Conservation (phyloP, 2,329 filamentous ascomycete genomes). For the Penicillium aurantiogriseum region DNA sequence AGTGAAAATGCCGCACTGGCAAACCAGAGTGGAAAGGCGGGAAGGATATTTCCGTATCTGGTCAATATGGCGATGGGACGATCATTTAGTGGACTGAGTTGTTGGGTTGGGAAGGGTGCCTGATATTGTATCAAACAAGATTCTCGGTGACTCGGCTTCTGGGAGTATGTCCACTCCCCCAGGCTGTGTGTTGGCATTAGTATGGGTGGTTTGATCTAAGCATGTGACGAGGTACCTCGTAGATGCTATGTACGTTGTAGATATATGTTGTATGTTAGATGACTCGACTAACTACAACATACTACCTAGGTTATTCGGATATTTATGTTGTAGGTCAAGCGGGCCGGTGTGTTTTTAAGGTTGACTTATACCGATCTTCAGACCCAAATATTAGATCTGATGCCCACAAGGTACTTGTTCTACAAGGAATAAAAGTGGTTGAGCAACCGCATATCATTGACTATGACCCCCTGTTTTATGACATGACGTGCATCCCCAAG, state of each 20-base stretch:
- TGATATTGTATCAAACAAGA: slow-evolving; percentile 4
- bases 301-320: background rate
- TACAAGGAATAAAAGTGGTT: slow-evolving; percentile 19
- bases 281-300: background rate
- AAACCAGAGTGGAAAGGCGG: slow-evolving; percentile 1
- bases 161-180: background rate
- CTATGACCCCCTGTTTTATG: slow-evolving; percentile 1
- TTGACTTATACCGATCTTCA: slow-evolving; percentile 11
- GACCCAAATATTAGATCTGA: slow-evolving; percentile 14
- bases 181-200: background rate
- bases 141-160: background rate
- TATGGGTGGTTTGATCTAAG: background rate
- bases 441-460: slow-evolving; percentile 14
- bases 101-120: slow-evolving; percentile 2
- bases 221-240: background rate
- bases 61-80: slow-evolving; percentile 3
- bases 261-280: background rate
- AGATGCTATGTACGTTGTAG: background rate
- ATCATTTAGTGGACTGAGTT: background rate
- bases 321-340: background rate
- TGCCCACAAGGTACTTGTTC: slow-evolving; percentile 25
- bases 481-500: slow-evolving; percentile 3
- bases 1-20: slow-evolving; percentile 11
- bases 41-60: slow-evolving; percentile 1
- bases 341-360: slow-evolving; percentile 9